Evolutionary conservation across 306 rosid genomes (phyloP), one percentile per base, ranked within the genome.

Genomic region (Mimosa bimucronata): DNA sequence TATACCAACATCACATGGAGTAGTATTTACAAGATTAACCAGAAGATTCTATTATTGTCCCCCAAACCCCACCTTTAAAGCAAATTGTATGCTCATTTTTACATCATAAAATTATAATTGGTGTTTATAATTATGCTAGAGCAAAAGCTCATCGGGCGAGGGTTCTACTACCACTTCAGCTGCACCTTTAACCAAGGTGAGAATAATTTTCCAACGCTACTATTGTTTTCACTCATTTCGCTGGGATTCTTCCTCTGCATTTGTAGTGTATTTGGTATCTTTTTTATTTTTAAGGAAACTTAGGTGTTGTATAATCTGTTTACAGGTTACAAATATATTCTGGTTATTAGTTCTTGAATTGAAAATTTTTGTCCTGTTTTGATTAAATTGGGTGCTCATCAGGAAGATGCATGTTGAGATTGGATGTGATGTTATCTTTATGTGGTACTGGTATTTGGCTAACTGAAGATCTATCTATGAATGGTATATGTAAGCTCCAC

Each of bases 131-230:
- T 70, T 37, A 53, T 77, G 73, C 44, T 48, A 92, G 94, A 84
- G 74, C 70, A 92, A 90, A 85, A 87, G 78, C 80, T 65, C 89
- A 64, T 37, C 94, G 37, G 83, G 87, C 57, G 91, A 85, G 41
- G 88, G 86, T 79, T 88, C 97, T 66, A 80, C 91, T 52, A n/a
- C n/a, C n/a, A n/a, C 86, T 50, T 79, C 88, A n/a, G 72, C 85
- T 82, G 87, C 86, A 2, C 77, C 87, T 78, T 80, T 81, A 58
- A 48, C 89, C 9, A 86, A 85, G 89, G 97, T 90, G 86, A 81
- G 86, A 34, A 19, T 48, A 52, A 45, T 83, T 11, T 55, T 3
- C 38, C 3, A 13, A 41, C 30, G 52, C 37, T 61, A 61, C 40
- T 70, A 1, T 45, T 25, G 64, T 80, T 30, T 77, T 70, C 41